Evolutionary conservation across 164 flowering plant genomes (phyloP), one percentile per base, ranked within the genome.

Genomic region (Liquidambar formosana): DNA sequence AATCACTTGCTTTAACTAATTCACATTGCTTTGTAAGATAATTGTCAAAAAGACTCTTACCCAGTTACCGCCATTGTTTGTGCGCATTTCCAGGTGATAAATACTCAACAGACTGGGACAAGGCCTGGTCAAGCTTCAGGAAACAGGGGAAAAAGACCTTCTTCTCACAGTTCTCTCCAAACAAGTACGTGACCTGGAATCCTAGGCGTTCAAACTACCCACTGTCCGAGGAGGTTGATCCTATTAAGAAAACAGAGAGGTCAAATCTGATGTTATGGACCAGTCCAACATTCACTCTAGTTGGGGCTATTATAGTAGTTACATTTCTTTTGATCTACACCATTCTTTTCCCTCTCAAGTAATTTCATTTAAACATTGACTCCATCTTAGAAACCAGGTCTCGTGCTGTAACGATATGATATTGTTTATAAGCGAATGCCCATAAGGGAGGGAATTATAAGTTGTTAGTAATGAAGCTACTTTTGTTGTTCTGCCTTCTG

Each of bases 111-210:
- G 99, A 94, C 75, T 94, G 99, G 99, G 97, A 94, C 82, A 94
- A 88, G 77, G 97, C 97, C 2, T 94, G 99, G 99, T 73, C 89
- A 44, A 87, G 77, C 73, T 92, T 88, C 83, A 91, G 61, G 78
- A 92, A 86, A 78, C 85, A 75, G 74, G 92, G 97, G 58, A 94
- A 81, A 67, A 94, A 86, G 78, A 68, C 78, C n/a, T 66, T 85
- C 46, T 86, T 85, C 73, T 85, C 95, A 18, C 71, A 75, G 67
- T 88, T 94, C 75, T 83, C 88, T 23, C 92, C 92, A 9, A 57
- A 91, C 80, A 94, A 94, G 82, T 92, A 92, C 43, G 99, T 92
- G 61, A 94, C 75, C 77, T 89, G 99, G 97, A 91, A 94, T 51
- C 99, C 97, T 1, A 83, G 78, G 67, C 90, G 90, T n/a, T 90